Evolutionary conservation across 2,329 filamentous ascomycete genomes (phyloP), one percentile per base, ranked within the genome.

Genomic region (Fusarium lyarnte): DNA sequence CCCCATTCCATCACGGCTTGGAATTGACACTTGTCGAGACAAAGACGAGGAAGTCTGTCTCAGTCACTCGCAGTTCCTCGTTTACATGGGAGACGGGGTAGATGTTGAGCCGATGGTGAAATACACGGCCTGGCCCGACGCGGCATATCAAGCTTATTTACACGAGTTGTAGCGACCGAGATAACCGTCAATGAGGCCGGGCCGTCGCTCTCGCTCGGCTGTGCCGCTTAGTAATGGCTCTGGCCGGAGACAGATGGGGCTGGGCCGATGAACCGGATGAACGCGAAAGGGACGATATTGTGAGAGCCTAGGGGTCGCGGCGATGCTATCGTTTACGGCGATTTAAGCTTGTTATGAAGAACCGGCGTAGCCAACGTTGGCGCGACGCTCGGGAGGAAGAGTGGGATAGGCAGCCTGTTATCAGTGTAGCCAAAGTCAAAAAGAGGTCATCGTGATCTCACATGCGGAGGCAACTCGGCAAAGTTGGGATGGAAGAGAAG

Each of bases 361-460:
- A 21, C 19, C 54, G 41, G 19, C 3, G 41, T 33, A 21, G 31
- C 27, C 13, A 57, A 46, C 29, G 21, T n/a, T 6, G 29, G 38
- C 12, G 39, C 23, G 39, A 23, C 21, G 21, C 16, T 55, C 29
- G 53, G 36, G 21, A 27, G 23, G 2, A 3, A 39, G 23, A 53
- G 49, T 53, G 33, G 49, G 49, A 53, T 53, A 53, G 27, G 27
- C 8, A 29, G 49, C 16, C 14, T 31, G 25, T 42, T 54, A 54
- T 54, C 51, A 54, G 23, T 42, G 21, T 6, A 8, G 25, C 14
- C 9, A 35, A 13, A 57, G 41, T 23, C 23, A 8, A 25, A 17
- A 46, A 45, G 52, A 43, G 41, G 54, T 3, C 54, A 58, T 49
- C 29, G 54, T 46, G 41, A 35, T 58, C 41, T 23, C 54, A 58